Base-by-base conservation (phyloP, 2,329 filamentous ascomycete species). In the Fusarium concolor region DNA sequence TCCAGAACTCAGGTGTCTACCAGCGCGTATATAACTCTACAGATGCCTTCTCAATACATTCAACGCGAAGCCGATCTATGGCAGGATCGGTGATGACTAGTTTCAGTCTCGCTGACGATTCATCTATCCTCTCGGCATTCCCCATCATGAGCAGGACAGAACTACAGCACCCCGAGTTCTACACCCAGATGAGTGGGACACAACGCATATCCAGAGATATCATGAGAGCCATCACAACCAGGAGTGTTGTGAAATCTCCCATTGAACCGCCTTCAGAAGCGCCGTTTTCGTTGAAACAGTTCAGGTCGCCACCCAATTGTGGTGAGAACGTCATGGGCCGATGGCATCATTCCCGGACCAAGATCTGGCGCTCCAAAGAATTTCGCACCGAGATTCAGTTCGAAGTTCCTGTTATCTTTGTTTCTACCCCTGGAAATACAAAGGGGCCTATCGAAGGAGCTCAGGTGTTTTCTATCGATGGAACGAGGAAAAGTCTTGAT, bases 121-220 rank as follows among this genome's bases (percentile, higher is more conserved):
- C 61, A 2, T 64, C 61, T 7, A 64, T 64, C n/a, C 20, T 64
- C 1, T 45, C 59, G 6, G 44, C 60, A 3, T 64, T 64, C 20
- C 61, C 61, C 0, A 64, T 64, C 35, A 64, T 64, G 61, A 64
- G 39, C 12, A 58, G 61, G 5, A 46, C 52, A 0, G 61, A 64
- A 14, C 52, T 64, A 2, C 61, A 52, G 9, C 52, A 64, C 17
- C 61, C 61, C 1, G 61, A 64, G 15, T 64, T 58, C 18, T 64
- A 64, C 9, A 55, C 24, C 1, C 44, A 64, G 1, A 64, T 64
- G 52, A 45, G 39, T 7, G 52, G 44, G 1, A 59, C 45, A 2
- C 59, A 64, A 3, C 44, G 44, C 12, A 42, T 64, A 39, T 52
- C 59, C 0, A 31, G 31, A 42, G 52, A 64, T 12, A 28, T 64